Base-by-base conservation (phyloP, 1,284 basidiomycete genomes). In the Ganoderma sinense region DNA sequence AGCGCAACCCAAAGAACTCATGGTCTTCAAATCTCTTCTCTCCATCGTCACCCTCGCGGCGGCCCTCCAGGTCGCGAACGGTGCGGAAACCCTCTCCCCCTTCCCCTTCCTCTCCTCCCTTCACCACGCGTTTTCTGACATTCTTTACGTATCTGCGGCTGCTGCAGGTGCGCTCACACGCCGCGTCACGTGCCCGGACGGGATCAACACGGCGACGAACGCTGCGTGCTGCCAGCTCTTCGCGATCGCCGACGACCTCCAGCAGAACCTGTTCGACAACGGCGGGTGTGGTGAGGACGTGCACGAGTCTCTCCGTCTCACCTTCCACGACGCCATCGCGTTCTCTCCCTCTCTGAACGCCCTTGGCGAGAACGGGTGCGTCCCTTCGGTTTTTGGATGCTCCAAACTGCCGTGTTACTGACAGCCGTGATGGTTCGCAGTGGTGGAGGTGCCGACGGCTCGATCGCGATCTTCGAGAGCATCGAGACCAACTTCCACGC, bases 221-320 rank as follows among this genome's bases (percentile, higher is more conserved):
- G 79, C 74, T 36, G 82, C 82, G 7, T 84, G 83, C 75, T 84
- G 82, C 71, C 73, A 77, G 65, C 74, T 78, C 58, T 83, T 83
- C 78, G 77, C 81, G 45, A 74, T 83, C 31, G 75, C 79, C 18
- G 79, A 82, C 18, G 80, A 81, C 62, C 74, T 84, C 51, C 82
- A 84, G 73, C 58, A 74, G 41, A 79, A 82, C 72, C 77, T 84
- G 18, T 83, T 83, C 75, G 80, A 82, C 55, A 71, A 71, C 65
- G 70, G 67, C 53, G 63, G 61, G 53, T 76, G 78, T 62, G 76
- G 77, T 29, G 76, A 78, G 56, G 76, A 80, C 41, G 76, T 75
- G 16, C 79, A 77, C 68, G 79, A 80, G 66, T 71, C 76, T 53
- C 74, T 80, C 33, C 78, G 79, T n/a, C 73, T 81, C 62, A 77